Base-by-base conservation (phyloP, 345 rosid genomes). In the Capsella bursapastoris region DNA sequence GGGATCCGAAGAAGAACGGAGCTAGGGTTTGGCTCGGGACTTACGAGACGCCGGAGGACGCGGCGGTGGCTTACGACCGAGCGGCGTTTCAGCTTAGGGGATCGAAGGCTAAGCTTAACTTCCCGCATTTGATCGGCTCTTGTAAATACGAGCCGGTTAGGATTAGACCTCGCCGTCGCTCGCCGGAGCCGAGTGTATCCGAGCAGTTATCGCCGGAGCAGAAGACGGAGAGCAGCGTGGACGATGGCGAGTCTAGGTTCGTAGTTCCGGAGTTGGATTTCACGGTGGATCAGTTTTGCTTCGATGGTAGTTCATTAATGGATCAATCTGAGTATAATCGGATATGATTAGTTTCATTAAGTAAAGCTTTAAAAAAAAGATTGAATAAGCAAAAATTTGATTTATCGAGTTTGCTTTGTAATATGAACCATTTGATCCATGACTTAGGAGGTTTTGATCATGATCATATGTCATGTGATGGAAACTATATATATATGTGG, bases 1-100 rank as follows among this genome's bases (percentile, higher is more conserved):
- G 90, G 29, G 91, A 84, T 53, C 89, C 88, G 15, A 85, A 85
- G 78, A 86, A 77, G 74, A 88, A 85, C 15, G 90, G 91, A 2
- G 83, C 90, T 0, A 85, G 93, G 61, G 67, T 70, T 56, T 90
- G 96, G 96, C 89, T 88, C 0, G 91, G 93, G 57, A 88, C 91
- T 1, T 86, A 88, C 71, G 86, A 82, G 81, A 82, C 76, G n/a
- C 81, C 89, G 0, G 86, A 86, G 72, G 88, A 87, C 27, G 96
- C 96, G 27, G 90, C 88, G 5, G 61, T 86, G 76, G 90, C 90
- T 29, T 86, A 86, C 13, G 90, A 86, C 28, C 28, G 70, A 64
- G 90, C 90, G 3, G 90, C 90, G 60, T 86, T 84, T 69, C 66
- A 80, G 71, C 84, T 86, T 57, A 82, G 75, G 0, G 90, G 90